Percentiles rank a stretch among this genome's conserved stretches.
phyloP scores from a whole-genome alignment of 495 filamentous ascomycete species.

The Penicillium daleae region DNA sequence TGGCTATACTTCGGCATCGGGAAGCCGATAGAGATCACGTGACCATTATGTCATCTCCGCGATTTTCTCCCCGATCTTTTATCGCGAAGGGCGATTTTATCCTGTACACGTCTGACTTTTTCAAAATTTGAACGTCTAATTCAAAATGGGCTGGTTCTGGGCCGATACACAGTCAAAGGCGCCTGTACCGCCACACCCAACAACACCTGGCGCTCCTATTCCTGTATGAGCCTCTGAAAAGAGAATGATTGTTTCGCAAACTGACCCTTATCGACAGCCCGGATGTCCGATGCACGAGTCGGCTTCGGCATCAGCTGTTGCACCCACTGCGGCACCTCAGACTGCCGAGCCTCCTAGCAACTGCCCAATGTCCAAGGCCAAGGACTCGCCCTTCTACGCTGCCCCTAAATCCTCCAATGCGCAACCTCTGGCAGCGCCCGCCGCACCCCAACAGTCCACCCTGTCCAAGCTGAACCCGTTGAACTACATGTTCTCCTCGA shows the following conservation, averaged over 20 bases:
- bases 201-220: slow-evolving; percentile 49
- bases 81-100: slow-evolving; percentile 19
- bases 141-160: slow-evolving; percentile 97
- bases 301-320: slow-evolving; percentile 47
- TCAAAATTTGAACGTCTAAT: slow-evolving; percentile 9
- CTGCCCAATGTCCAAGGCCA: slow-evolving; percentile 55
- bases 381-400: slow-evolving; percentile 47
- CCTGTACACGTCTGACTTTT: neutral
- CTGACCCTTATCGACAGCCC: slow-evolving; percentile 61
- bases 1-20: slow-evolving; percentile 5
- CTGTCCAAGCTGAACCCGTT: slow-evolving; percentile 84
- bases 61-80: slow-evolving; percentile 52
- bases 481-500: slow-evolving; percentile 91
- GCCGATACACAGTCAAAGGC: slow-evolving; percentile 64
- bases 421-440: slow-evolving; percentile 29
- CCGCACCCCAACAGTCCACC: slow-evolving; percentile 44
- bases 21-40: slow-evolving; percentile 13
- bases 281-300: slow-evolving; percentile 89
- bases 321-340: slow-evolving; percentile 46
- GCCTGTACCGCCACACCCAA: slow-evolving; percentile 49
- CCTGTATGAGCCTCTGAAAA: slow-evolving; percentile 62
- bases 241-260: neutral
- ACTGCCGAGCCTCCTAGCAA: slow-evolving; percentile 47
- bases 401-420: slow-evolving; percentile 33
- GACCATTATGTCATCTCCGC: slow-evolving; percentile 61